Percentiles rank a stretch among this genome's conserved stretches.
These are phyloP conservation scores for Boletus rufocinnamomeus DNA, from an alignment of 768 basidiomycete species.

Conservation along the genomic window DNA sequence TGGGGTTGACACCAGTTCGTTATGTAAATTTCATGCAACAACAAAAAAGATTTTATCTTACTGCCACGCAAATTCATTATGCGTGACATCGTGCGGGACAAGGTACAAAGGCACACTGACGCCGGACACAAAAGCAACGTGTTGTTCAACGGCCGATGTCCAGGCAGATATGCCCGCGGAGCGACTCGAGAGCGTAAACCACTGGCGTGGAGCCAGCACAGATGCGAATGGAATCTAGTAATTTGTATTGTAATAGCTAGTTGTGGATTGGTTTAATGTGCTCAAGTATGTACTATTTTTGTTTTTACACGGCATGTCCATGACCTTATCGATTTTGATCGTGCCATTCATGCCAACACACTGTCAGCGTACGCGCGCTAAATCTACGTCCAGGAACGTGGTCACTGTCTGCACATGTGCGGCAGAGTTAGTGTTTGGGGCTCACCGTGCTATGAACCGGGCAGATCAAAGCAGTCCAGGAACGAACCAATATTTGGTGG, in stretches of 20 bases:
- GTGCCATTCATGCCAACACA: not conserved
- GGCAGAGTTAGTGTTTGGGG: no score
- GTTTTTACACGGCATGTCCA: not conserved
- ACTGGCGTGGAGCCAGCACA: not conserved
- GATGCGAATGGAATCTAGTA: not conserved
- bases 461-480: constrained; percentile 44
- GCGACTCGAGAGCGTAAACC: no score
- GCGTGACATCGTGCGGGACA: not conserved
- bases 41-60: not conserved
- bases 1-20: no score
- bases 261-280: not conserved
- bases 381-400: not conserved
- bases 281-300: not conserved
- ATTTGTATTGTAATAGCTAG: not conserved
- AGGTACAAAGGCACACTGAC: not conserved
- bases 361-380: not conserved
- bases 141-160: not conserved
- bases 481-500: constrained; percentile 52
- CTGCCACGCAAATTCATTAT: not conserved
- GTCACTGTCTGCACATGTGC: not conserved
- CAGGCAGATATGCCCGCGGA: not conserved
- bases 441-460: constrained; percentile 1
- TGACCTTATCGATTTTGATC: not conserved
- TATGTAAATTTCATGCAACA: not conserved
- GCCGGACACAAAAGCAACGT: not conserved